Evolutionary conservation across 2,329 filamentous ascomycete genomes (phyloP).

Genomic region (Fusarium sp.): DNA sequence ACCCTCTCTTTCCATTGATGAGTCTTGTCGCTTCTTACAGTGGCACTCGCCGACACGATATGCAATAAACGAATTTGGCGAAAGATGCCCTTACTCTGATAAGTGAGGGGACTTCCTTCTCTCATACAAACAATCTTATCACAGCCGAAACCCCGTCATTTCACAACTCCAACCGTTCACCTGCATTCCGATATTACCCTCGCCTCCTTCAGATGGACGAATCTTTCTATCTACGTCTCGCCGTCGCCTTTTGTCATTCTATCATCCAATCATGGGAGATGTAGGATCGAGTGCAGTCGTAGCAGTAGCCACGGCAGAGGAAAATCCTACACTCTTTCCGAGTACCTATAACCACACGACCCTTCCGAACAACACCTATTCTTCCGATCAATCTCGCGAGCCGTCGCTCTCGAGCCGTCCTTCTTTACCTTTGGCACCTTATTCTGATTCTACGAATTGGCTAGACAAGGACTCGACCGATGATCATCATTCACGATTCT

Average conservation of each 20-base stretch:
- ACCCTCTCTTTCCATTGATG: not conserved
- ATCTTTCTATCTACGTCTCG: not conserved
- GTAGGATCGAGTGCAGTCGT: not conserved
- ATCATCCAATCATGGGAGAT: not conserved
- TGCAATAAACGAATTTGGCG: not conserved
- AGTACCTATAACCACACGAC: constrained; percentile 3
- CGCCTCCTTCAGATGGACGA: not conserved
- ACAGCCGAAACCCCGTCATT: not conserved
- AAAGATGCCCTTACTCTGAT: not conserved
- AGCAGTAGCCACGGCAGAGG: not conserved
- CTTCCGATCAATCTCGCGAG: constrained; percentile 6
- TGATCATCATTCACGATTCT: not conserved
- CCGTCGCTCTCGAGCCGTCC: not conserved
- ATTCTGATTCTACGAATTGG: not conserved
- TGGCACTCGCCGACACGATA: not conserved
- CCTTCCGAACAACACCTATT: not conserved
- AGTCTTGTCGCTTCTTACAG: not conserved
- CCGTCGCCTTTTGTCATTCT: not conserved
- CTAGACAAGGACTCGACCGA: constrained; percentile 14
- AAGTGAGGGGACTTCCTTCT: not conserved
- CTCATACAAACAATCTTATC: not conserved
- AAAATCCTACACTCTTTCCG: not conserved
- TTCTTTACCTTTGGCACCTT: not conserved
- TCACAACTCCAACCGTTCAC: not conserved
- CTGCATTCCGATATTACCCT: not conserved